Base-by-base conservation (phyloP, 495 filamentous ascomycete species). In the Penicillium ochrochloron region DNA sequence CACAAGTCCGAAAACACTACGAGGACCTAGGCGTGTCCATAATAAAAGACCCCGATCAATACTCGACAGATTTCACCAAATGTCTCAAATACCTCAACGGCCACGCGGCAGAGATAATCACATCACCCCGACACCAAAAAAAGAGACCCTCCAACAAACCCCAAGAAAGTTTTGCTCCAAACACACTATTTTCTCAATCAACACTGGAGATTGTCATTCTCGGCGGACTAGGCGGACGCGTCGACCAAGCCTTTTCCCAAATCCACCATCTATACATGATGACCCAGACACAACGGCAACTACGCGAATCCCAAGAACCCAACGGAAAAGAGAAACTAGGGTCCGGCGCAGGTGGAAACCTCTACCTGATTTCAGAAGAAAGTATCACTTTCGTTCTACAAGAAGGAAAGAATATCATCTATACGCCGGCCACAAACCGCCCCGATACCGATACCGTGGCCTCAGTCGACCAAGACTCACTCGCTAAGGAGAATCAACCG, bases 211-310 rank as follows among this genome's bases (percentile, higher is more conserved):
- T 95, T 53, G 79, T 95, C 34, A 85, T 90, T 31, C 72, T 94
- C n/a, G 94, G 94, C 25, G 89, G 92, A 17, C 83, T 98, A 1
- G 92, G 90, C 23, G 96, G 96, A 3, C 86, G 95, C 31, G 91
- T 97, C 8, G 95, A 99, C 74, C 96, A 98, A 65, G 94, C 88
- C 5, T 84, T 99, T 34, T 93, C 92, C 33, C 89, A 94, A 56
- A 82, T 99, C 48, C 92, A 95, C 70, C 90, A 93, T 69, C 75
- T 93, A 34, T 90, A 89, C 59, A 68, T 60, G 66, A 83, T 70
- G 76, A 76, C 54, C 9, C 67, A 74, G 54, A 63, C 63, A n/a
- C 66, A 69, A 33, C 61, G 63, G 23, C 27, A 58, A 51, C 27
- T 70, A 23, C 69, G 57, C 35, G 64, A 68, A 52, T 31, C 61